These are phyloP conservation scores for Acanthamoeba comandoni DNA, from an alignment of 208 protist species.

Conservation along the genomic window DNA sequence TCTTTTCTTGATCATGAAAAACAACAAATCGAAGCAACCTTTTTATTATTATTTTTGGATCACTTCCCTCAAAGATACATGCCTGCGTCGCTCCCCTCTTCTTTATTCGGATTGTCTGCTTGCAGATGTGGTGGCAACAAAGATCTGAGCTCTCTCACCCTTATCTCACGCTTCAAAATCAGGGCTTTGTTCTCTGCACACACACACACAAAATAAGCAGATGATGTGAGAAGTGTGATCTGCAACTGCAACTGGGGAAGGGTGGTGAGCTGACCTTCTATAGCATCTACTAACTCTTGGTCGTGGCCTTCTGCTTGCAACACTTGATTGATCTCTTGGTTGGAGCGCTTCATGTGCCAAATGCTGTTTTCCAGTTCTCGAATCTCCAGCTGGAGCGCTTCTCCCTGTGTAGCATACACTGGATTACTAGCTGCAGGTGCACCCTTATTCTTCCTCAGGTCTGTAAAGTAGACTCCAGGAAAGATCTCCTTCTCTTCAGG, in stretches of 20 bases:
- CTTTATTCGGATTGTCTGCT: no score
- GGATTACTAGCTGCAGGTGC: background rate
- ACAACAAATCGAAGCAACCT: no score
- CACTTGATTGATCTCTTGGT: background rate
- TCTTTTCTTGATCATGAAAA: no score
- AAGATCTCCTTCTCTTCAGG: conserved; percentile 8
- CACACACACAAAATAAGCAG: no score
- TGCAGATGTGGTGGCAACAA: no score
- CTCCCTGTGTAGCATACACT: background rate
- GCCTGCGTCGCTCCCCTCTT: no score
- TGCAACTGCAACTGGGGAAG: background rate
- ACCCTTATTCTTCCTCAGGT: background rate
- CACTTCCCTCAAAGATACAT: no score
- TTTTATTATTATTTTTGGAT: no score
- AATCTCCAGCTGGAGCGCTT: conserved; percentile 41
- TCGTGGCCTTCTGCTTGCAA: conserved; percentile 17
- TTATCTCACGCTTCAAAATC: no score
- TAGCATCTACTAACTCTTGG: conserved; percentile 40
- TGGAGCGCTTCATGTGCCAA: conserved; percentile 20
- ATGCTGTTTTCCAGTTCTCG: conserved; percentile 33
- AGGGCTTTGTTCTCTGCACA: no score
- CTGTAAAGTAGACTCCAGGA: conserved; percentile 28
- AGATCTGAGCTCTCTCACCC: no score
- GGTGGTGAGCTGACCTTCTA: background rate
- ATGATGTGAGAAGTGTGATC: no score